These are phyloP conservation scores for Salix suchowensis DNA, from an alignment of 345 rosid genomes.

Conservation along the genomic window DNA sequence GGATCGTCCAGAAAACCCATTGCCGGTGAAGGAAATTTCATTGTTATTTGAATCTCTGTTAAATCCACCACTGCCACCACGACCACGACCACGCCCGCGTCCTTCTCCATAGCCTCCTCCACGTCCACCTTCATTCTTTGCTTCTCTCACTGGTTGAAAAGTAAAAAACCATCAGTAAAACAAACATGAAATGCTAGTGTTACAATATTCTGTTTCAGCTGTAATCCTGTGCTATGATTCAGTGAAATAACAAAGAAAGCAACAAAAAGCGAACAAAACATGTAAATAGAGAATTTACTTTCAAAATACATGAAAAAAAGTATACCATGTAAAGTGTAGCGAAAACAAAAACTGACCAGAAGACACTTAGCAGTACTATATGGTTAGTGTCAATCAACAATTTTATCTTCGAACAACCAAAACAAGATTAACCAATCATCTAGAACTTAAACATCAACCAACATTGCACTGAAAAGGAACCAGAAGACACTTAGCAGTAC, in stretches of 20 bases:
- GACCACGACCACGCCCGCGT: slow-evolving; percentile 55
- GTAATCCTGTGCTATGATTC: not conserved
- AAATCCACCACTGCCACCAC: slow-evolving; percentile 51
- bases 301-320: too few species aligned
- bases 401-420: not conserved
- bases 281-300: too few species aligned
- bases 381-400: not conserved
- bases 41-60: slow-evolving; percentile 52
- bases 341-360: not conserved
- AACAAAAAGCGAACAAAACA: not conserved
- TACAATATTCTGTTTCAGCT: not conserved
- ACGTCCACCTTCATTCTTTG: slow-evolving; percentile 63
- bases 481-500: not conserved
- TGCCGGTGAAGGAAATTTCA: slow-evolving; percentile 35
- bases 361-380: not conserved
- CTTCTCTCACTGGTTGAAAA: slow-evolving; percentile 58
- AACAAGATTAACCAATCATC: not conserved
- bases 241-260: not conserved
- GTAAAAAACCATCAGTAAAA: not conserved
- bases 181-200: not conserved
- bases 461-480: not conserved
- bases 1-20: slow-evolving; percentile 56
- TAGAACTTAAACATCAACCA: not conserved
- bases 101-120: slow-evolving; percentile 53
- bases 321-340: not conserved